Evolutionary conservation across 2,329 filamentous ascomycete species (phyloP).

Genomic region (Geoglossum cookeanum): DNA sequence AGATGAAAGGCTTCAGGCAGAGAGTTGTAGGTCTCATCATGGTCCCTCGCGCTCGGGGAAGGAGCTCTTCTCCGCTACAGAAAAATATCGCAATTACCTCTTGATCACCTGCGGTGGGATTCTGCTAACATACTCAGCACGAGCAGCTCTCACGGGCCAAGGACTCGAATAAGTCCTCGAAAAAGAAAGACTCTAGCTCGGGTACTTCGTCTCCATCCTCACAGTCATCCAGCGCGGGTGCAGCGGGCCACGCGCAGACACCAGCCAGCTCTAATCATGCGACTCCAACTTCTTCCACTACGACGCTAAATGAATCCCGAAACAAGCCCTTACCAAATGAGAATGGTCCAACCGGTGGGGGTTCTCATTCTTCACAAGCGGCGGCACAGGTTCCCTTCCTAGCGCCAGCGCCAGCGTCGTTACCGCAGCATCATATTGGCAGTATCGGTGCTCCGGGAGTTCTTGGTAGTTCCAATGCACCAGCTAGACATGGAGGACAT

Average conservation of each 20-base stretch:
- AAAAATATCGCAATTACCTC: not conserved
- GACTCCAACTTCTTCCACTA: slow-evolving; percentile 79
- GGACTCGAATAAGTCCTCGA: slow-evolving; percentile 60
- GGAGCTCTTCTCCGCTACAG: not conserved
- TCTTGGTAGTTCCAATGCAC: slow-evolving; percentile 26
- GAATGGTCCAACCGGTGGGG: slow-evolving; percentile 13
- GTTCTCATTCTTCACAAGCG: slow-evolving; percentile 14
- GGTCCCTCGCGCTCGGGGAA: not conserved
- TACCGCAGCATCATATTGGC: slow-evolving; percentile 16
- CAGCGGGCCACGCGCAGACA: slow-evolving; percentile 28
- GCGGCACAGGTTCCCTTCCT: slow-evolving; percentile 10
- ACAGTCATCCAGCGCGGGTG: slow-evolving; percentile 24
- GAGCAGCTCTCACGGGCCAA: slow-evolving; percentile 84
- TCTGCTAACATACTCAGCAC: slow-evolving; percentile 20
- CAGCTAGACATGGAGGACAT: slow-evolving; percentile 39
- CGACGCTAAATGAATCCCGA: slow-evolving; percentile 65
- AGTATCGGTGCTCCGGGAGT: slow-evolving; percentile 14
- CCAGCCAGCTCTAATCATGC: slow-evolving; percentile 40
- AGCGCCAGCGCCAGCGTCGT: slow-evolving; percentile 20
- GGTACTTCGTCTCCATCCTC: slow-evolving; percentile 66
- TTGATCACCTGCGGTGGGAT: not conserved
- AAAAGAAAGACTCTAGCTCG: slow-evolving; percentile 17
- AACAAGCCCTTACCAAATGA: slow-evolving; percentile 58
- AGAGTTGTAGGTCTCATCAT: slow-evolving; percentile 58
- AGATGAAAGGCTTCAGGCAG: slow-evolving; percentile 95